These are phyloP conservation scores for Coix lacrymajobi DNA, from an alignment of 176 grass and related monocot species.

Conservation along the genomic window DNA sequence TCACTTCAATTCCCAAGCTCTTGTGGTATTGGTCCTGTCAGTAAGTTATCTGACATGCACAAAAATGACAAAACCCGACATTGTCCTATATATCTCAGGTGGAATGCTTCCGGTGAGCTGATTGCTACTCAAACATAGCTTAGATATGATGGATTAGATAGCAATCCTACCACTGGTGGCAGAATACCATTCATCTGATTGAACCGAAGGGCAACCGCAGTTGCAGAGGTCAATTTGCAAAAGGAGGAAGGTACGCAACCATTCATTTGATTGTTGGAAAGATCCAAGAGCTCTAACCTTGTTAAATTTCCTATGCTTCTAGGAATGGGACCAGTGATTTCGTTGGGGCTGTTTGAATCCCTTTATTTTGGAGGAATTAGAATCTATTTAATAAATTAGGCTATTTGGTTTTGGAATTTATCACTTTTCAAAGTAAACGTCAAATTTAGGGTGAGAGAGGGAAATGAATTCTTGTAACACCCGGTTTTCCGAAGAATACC, in stretches of 20 bases:
- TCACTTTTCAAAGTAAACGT: too few species aligned
- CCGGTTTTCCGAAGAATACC: too few species aligned
- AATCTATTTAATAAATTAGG: too few species aligned
- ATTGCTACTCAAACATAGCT: background rate
- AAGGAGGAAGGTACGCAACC: background rate
- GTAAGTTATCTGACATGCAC: background rate
- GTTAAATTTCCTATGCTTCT: background rate
- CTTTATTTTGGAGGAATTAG: too few species aligned
- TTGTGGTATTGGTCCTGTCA: slow-evolving; percentile 3
- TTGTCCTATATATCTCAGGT: background rate
- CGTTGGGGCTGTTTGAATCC: too few species aligned
- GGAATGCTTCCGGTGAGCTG: background rate
- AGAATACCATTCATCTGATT: background rate
- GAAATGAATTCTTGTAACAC: too few species aligned
- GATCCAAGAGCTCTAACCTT: background rate
- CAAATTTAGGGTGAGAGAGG: too few species aligned
- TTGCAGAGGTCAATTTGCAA: too few species aligned
- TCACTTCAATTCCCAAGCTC: background rate
- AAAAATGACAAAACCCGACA: accelerated
- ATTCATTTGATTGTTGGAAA: background rate
- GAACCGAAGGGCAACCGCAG: background rate
- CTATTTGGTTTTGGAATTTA: too few species aligned
- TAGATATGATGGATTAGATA: background rate
- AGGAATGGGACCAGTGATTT: background rate
- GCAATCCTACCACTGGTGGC: background rate